Base-by-base conservation (phyloP, 169 alveolate genomes). In the Plasmodium coatneyi region DNA sequence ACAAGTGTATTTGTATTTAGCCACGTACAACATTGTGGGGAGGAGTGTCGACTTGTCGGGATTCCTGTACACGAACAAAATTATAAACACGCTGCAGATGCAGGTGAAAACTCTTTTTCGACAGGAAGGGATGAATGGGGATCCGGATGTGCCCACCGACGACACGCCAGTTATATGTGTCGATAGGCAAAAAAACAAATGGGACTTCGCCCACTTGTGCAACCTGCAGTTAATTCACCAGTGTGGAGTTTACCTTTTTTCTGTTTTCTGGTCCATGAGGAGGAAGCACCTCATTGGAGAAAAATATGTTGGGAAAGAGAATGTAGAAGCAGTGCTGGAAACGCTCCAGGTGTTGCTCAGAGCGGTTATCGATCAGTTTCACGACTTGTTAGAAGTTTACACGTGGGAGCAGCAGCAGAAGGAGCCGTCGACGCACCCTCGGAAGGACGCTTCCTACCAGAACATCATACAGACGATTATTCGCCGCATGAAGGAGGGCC, bases 1-100 rank as follows among this genome's bases (percentile, higher is more conserved):
- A 22, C 94, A 89, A 60, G 54, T 32, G 30, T 89, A 79, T 89
- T 89, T 89, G 71, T 89, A 89, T 79, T 41, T 89, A 10, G 19
- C 90, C 52, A 60, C 82, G 1, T 80, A 89, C 56, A 89, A 89
- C 52, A 19, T 54, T 28, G 49, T 39, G 25, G 34, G 78, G 19
- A 7, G 32, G 43, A 46, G 46, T 79, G 43, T 32, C 3, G 94
- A 89, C n/a, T 41, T 89, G 19, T 89, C 94, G 1, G 94, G 94
- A 0, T 43, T 89, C 71, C 71, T 89, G n/a, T 89, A 89, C 46
- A 54, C 19, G 1, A 79, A 34, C 79, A 89, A 89, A 89, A 22
- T 89, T 49, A 66, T 89, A 4, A 78, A n/a, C 43, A 89, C 94
- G 3, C 56, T 89, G 74, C 22, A 89, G 41, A 74, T 72, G 32